Percentiles rank a stretch among this genome's conserved stretches.
These are phyloP conservation scores for Solanum chiquidenum DNA, from an alignment of 257 asterid species.

Conservation along the genomic window DNA sequence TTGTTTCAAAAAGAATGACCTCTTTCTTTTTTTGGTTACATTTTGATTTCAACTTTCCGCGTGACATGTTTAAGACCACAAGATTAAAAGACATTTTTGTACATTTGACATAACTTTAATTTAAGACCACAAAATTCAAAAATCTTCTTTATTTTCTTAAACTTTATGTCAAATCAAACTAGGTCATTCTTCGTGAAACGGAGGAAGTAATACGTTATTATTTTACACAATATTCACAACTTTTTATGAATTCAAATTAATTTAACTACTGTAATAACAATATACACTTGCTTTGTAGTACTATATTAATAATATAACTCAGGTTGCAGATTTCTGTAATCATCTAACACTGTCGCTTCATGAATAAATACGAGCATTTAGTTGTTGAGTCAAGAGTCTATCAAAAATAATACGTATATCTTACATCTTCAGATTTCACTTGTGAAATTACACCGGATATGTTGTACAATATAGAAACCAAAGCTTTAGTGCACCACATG, in stretches of 20 bases:
- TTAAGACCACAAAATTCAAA: no score
- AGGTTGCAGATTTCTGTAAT: not conserved
- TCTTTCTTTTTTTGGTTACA: no score
- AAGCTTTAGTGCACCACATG: not conserved
- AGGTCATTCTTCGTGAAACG: no score
- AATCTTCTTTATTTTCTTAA: no score
- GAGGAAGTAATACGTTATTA: not conserved
- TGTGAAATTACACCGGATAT: accelerated
- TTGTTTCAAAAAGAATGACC: no score
- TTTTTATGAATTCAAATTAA: not conserved
- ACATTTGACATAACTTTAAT: no score
- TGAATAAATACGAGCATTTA: not conserved
- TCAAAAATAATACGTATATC: no score
- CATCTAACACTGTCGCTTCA: not conserved
- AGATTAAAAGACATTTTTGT: no score
- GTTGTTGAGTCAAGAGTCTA: no score
- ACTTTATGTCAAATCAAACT: no score
- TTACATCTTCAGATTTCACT: accelerated
- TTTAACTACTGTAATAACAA: not conserved
- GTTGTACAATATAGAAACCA: not conserved
- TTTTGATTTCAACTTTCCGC: no score
- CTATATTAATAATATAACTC: not conserved
- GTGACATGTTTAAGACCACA: no score
- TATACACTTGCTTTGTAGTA: not conserved
- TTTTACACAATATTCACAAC: not conserved